Conservation (phyloP, 441 rosid genomes). For the Pelargonium myrrhifolium region DNA sequence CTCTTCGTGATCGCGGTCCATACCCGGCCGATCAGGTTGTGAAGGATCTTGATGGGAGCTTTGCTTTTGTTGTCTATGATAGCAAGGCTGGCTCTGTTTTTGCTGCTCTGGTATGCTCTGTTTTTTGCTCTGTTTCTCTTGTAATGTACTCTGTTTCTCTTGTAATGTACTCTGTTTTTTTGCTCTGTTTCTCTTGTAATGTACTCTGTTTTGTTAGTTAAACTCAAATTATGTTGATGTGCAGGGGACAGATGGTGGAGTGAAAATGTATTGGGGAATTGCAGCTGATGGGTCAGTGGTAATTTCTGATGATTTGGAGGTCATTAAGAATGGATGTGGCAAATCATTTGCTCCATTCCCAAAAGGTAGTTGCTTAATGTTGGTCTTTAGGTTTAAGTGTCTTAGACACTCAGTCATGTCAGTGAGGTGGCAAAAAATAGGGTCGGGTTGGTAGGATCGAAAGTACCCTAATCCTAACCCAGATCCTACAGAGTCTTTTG, state of each 20-base stretch:
- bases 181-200: no score
- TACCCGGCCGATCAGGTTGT: constrained; percentile 91
- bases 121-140: background rate
- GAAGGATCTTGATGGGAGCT: constrained; percentile 72
- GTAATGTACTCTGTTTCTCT: no score
- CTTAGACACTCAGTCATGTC: no score
- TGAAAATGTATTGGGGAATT: constrained; percentile 68
- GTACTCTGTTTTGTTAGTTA: no score
- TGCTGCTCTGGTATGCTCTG: constrained; percentile 49
- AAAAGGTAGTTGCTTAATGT: no score
- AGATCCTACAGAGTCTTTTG: no score
- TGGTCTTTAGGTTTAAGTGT: no score
- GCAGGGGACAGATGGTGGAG: constrained; percentile 67
- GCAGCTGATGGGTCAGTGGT: constrained; percentile 81
- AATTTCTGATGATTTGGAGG: constrained; percentile 56
- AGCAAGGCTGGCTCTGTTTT: constrained; percentile 56
- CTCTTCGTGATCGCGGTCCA: constrained; percentile 89
- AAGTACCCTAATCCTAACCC: no score
- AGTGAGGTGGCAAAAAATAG: no score
- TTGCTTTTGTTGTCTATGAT: constrained; percentile 78
- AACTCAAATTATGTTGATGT: no score
- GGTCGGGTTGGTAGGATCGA: no score
- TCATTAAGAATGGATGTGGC: constrained; percentile 74
- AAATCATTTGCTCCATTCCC: constrained; percentile 93
- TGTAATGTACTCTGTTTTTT: no score